Conservation (phyloP, 306 rosid species). For the Dryas drummondii region DNA sequence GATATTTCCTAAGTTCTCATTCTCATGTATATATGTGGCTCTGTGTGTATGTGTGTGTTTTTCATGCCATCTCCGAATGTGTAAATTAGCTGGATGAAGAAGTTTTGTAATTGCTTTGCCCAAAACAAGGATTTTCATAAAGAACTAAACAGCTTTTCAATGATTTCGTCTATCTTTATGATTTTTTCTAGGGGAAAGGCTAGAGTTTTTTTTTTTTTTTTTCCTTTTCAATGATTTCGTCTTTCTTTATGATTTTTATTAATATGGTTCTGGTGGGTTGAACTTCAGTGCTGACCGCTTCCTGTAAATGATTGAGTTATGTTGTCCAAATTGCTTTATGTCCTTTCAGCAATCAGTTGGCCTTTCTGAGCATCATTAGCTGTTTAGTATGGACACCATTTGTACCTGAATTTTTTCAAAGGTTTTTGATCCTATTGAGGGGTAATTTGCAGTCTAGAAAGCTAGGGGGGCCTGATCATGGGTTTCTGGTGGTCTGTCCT, state of each 20-base stretch:
- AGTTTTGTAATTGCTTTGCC: neutral
- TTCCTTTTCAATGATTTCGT: neutral
- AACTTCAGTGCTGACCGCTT: neutral
- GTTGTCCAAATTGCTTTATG: neutral
- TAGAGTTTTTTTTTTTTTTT: neutral
- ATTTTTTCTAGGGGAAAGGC: neutral
- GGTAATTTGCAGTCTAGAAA: neutral
- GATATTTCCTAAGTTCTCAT: neutral
- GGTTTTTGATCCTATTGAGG: neutral
- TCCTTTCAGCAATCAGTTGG: neutral
- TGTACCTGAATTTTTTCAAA: neutral
- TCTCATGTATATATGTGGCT: neutral
- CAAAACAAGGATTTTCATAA: neutral
- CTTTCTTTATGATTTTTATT: neutral
- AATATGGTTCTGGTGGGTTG: constrained; percentile 5
- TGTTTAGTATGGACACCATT: too few species aligned
- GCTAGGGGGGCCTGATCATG: neutral
- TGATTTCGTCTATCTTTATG: too few species aligned
- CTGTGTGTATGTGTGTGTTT: neutral
- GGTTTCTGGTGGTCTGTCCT: neutral
- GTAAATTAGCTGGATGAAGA: neutral
- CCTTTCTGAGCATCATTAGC: neutral
- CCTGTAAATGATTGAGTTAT: neutral
- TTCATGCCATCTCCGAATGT: neutral
- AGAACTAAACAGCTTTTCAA: neutral